Evolutionary conservation across 2,329 filamentous ascomycete species (phyloP).

Genomic region (Aspergillus latus): DNA sequence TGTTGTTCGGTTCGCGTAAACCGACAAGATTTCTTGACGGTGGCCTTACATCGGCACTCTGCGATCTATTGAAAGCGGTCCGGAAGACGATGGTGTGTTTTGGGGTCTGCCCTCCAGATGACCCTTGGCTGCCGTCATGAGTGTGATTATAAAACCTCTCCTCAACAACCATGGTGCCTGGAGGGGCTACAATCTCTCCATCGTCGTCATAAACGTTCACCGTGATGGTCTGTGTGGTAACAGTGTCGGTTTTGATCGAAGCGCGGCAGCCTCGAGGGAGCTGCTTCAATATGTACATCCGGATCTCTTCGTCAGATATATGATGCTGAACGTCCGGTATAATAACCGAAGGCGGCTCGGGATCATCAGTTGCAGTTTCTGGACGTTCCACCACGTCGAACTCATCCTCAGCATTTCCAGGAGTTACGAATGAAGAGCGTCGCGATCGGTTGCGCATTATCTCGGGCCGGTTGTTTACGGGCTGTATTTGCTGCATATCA

Average conservation of each 20-base stretch:
- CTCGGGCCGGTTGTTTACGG: constrained; percentile 40
- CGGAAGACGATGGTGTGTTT: constrained; percentile 49
- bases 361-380: constrained; percentile 23
- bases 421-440: constrained; percentile 52
- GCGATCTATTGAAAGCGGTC: constrained; percentile 44
- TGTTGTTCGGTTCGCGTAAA: background rate
- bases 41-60: constrained; percentile 38
- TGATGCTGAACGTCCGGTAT: constrained; percentile 40
- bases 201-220: constrained; percentile 46
- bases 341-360: constrained; percentile 30
- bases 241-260: constrained; percentile 43
- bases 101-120: constrained; percentile 23
- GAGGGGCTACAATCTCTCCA: constrained; percentile 45
- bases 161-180: constrained; percentile 47
- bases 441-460: constrained; percentile 49
- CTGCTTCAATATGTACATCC: constrained; percentile 49
- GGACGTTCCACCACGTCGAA: constrained; percentile 44
- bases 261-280: constrained; percentile 44
- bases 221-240: constrained; percentile 48
- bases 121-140: constrained; percentile 17
- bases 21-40: constrained; percentile 11
- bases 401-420: constrained; percentile 36
- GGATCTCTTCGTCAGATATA: constrained; percentile 47
- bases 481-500: constrained; percentile 40
- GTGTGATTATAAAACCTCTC: constrained; percentile 53